Evolutionary conservation across 2,329 filamentous ascomycete genomes (phyloP).

Genomic region (Trichoderma hamatum): DNA sequence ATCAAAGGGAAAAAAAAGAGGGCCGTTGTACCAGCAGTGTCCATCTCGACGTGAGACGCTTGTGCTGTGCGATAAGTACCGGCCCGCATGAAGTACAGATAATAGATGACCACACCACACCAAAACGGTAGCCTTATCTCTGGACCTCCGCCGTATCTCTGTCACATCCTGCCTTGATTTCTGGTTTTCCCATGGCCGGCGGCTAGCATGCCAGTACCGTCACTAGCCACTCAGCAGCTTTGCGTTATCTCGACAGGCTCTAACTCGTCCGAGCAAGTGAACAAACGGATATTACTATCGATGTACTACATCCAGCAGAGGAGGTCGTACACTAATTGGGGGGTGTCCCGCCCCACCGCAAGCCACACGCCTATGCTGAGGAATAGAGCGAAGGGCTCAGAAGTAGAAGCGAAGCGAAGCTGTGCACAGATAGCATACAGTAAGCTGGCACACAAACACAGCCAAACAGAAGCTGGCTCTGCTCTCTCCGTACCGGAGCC

Average conservation of each 20-base stretch:
- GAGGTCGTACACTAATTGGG: background rate
- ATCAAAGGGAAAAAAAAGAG: background rate
- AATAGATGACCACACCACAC: slow-evolving; percentile 4
- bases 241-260: background rate
- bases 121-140: slow-evolving; percentile 9
- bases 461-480: too few relatives aligned
- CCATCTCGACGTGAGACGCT: background rate
- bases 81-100: background rate
- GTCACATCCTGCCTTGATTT: background rate
- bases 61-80: background rate
- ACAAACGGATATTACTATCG: background rate
- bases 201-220: background rate
- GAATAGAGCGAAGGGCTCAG: background rate
- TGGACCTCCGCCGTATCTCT: background rate
- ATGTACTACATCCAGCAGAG: background rate
- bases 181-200: background rate
- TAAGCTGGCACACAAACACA: background rate
- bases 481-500: background rate
- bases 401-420: background rate
- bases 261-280: background rate
- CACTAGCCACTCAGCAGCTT: background rate
- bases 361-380: background rate
- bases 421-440: background rate
- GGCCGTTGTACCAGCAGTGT: background rate
- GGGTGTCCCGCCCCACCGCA: background rate